Conservation (phyloP, 805 yeast genomes). For the Pichia paraexigua region DNA sequence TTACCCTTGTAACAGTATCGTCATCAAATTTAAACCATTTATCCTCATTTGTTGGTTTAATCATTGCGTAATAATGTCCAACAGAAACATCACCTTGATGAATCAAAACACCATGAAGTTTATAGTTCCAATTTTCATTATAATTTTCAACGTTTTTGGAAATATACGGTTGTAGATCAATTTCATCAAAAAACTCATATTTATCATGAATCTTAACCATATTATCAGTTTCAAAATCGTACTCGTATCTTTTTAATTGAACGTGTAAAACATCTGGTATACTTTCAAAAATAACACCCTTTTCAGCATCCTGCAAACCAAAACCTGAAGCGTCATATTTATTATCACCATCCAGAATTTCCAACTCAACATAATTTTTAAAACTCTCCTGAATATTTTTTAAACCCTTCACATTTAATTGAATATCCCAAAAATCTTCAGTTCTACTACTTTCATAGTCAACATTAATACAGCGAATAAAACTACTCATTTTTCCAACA, state of each 20-base stretch:
- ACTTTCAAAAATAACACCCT: conserved; percentile 86
- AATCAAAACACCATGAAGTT: conserved; percentile 86
- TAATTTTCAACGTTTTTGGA: conserved; percentile 44
- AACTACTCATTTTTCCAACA: conserved; percentile 96
- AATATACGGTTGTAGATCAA: conserved; percentile 73
- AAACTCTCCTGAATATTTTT: conserved; percentile 67
- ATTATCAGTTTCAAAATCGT: conserved; percentile 82
- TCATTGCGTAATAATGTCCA: conserved; percentile 94
- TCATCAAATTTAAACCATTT: conserved; percentile 88
- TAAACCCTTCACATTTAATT: conserved; percentile 83
- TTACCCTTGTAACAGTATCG: conserved; percentile 85
- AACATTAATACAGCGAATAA: conserved; percentile 84
- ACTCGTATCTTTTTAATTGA: conserved; percentile 91
- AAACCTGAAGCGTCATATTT: conserved; percentile 85
- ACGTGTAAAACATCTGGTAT: conserved; percentile 92
- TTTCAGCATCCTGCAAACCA: conserved; percentile 93
- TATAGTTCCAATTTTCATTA: conserved; percentile 65
- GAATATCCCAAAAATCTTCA: conserved; percentile 98
- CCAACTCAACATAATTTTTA: conserved; percentile 79
- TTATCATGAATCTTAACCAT: conserved; percentile 88
- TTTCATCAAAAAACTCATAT: conserved; percentile 77
- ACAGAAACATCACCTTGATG: conserved; percentile 94
- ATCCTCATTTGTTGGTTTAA: conserved; percentile 64
- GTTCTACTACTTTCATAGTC: conserved; percentile 85
- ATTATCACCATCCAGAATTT: conserved; percentile 87